Evolutionary conservation across 1,139 yeast species (phyloP), one percentile per base, ranked within the genome.

Genomic region (Saccharomycopsis hybrid): DNA sequence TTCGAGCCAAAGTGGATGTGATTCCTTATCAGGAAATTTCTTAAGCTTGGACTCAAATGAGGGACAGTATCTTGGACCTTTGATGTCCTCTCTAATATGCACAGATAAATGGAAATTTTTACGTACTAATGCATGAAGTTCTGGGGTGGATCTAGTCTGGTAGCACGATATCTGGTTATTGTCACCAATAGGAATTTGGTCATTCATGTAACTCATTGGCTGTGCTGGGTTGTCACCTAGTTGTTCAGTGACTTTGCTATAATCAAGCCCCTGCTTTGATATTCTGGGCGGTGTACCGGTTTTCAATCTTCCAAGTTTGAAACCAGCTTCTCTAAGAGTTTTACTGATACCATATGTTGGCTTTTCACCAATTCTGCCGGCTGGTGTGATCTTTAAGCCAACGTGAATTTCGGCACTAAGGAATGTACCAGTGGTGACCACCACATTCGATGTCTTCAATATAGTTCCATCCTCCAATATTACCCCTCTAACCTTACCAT

Each of bases 221-320:
- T 79, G 82, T 1, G 82, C 80, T 1, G 84, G 80, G 33, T 69
- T 66, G 60, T 92, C 97, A 2, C 97, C 95, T 1, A 76, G 76
- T 63, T 92, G 96, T 1, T 74, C 74, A 29, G 70, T 69, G 50
- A 92, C 66, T 18, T 72, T 67, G 0, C 70, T 59, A 59, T 81
- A 90, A 60, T 90, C 72, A 28, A 94, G 90, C 1, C 92, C 76
- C 51, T 74, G 74, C 1, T 81, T 73, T 28, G 85, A 83, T 29
- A 94, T 68, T 52, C 99, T 72, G 1, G 97, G 96, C 0, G 99
- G 99, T 0, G 99, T 94, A 0, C 99, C 99, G 0, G 99, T 94
- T 62, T 94, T 94, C 55, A 94, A 71, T 51, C 99, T 73, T 0
- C 98, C 98, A 54, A 94, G 68, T 53, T 80, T 72, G 64, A 94